phyloP scores from a whole-genome alignment of 495 filamentous ascomycete genomes.

The Clavariopsis aquatica region DNA sequence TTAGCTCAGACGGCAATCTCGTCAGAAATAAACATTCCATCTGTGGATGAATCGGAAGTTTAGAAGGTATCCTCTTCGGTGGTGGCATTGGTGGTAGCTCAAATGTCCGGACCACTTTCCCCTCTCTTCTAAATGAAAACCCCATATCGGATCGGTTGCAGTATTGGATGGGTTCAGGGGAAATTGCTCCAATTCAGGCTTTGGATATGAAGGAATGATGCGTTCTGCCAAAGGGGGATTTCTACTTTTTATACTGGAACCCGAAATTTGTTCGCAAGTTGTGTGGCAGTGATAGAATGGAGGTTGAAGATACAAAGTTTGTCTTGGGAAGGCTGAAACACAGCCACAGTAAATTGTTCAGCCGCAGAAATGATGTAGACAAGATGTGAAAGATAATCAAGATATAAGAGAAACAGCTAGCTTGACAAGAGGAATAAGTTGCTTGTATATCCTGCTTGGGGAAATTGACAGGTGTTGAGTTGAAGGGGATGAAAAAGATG shows the following conservation, averaged over 20 bases:
- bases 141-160: not conserved
- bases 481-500: not conserved
- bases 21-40: slow-evolving; percentile 6
- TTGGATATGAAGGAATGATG: not conserved
- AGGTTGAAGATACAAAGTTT: too few species aligned
- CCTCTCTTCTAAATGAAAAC: not conserved
- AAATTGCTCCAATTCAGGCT: not conserved
- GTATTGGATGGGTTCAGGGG: not conserved
- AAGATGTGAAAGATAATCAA: not conserved
- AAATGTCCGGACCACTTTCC: not conserved
- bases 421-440: not conserved
- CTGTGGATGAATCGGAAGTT: not conserved
- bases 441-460: not conserved
- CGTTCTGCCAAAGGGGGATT: too few species aligned
- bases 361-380: too few species aligned
- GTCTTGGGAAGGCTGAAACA: too few species aligned
- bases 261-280: too few species aligned
- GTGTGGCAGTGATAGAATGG: too few species aligned
- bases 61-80: not conserved
- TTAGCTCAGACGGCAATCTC: slow-evolving; percentile 12
- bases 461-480: not conserved
- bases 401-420: not conserved
- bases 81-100: not conserved
- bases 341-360: too few species aligned
- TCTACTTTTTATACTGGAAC: too few species aligned